Percentiles rank a stretch among this genome's conserved stretches.
phyloP scores from a whole-genome alignment of 352 stramenopile species.

The Phytopythium oedochilum region DNA sequence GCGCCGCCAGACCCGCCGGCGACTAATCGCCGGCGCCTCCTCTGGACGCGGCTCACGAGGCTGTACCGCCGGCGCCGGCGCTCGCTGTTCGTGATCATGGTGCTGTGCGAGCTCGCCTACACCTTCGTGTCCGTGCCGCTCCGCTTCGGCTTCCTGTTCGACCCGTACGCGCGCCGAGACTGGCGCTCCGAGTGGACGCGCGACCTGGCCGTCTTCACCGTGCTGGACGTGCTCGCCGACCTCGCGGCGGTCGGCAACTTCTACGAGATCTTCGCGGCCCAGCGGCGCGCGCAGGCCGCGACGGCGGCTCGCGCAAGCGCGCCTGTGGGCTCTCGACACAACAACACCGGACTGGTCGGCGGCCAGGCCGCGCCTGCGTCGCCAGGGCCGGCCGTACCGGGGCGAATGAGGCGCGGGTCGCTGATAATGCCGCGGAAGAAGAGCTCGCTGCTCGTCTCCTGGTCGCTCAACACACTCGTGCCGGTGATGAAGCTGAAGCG shows the following conservation, averaged over 20 bases:
- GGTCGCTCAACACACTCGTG: conserved; percentile 67
- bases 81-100: conserved; percentile 19
- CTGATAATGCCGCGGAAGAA: conserved; percentile 13
- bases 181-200: conserved; percentile 30
- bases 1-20: conserved; percentile 1
- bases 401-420: conserved; percentile 4
- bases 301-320: conserved; percentile 16
- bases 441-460: conserved; percentile 33
- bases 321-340: conserved; percentile 17
- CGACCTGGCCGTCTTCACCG: conserved; percentile 42
- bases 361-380: background rate
- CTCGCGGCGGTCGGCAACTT: conserved; percentile 32
- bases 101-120: conserved; percentile 38
- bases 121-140: conserved; percentile 51
- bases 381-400: background rate
- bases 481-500: conserved; percentile 17
- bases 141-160: conserved; percentile 66
- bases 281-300: conserved; percentile 35
- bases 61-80: conserved; percentile 8
- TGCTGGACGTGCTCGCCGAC: conserved; percentile 49
- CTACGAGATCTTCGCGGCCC: conserved; percentile 42
- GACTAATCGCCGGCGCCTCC: background rate
- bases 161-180: conserved; percentile 24
- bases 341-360: background rate
- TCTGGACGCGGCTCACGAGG: background rate